Evolutionary conservation across 1,284 basidiomycete species (phyloP), one percentile per base, ranked within the genome.

Genomic region (Boletus sp.): DNA sequence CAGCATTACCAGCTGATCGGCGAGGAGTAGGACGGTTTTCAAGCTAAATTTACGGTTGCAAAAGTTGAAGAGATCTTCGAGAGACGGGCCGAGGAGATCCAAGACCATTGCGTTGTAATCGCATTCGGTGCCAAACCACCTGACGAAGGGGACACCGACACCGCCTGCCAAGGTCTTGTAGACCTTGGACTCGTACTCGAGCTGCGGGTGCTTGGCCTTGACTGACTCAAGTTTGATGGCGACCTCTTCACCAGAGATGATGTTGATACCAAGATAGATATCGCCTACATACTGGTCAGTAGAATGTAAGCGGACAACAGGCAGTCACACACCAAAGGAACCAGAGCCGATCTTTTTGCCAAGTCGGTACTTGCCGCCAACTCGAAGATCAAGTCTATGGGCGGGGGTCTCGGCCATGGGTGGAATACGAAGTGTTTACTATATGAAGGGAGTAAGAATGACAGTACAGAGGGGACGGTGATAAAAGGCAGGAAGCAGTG

Each of bases 51-150:
- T 98, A 79, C 97, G 91, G 83, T 97, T 96, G 86, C 97, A 99
- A 74, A 98, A 99, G 83, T 99, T 99, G 91, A 99, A 99, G 23
- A 99, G 84, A 72, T 99, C 97, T 78, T 99, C 97, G 55, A 99
- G 89, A 52, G 94, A 97, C 33, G 97, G 96, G 3, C 97, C 97
- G 38, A 99, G 88, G 60, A 98, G 89, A 80, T 99, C 97, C 69
- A 99, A 83, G 61, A 99, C 97, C 97, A 99, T 98, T 62, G 97
- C 97, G 65, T 99, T 98, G 85, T 99, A 99, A 78, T 99, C 96
- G 77, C 96, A 98, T 78, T 99, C 97, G 65, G 96, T 97, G 47
- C 97, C 97, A 76, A 94, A 99, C 97, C 97, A 93, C 71, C 96
- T 83, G 59, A 98, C 97, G 68, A 98, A 99, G 7, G 97, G 97